phyloP scores from a whole-genome alignment of 305 asterid species.

The Solanum chacoense region DNA sequence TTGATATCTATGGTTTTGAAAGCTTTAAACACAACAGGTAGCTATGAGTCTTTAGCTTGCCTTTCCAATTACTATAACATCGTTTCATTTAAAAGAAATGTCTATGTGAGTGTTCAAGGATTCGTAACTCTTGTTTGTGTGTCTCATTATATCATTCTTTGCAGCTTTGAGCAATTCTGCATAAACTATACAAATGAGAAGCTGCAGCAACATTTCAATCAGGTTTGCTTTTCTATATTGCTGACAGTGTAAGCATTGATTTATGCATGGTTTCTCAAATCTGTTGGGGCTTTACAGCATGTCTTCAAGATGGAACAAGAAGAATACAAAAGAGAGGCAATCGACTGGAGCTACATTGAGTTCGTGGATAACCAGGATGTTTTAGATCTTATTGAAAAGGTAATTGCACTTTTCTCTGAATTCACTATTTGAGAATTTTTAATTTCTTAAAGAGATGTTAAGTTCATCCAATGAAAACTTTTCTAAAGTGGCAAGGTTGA shows the following conservation, averaged over 20 bases:
- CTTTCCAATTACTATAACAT: background rate
- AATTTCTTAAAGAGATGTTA: background rate
- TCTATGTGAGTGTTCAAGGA: slow-evolving; percentile 11
- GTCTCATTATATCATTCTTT: slow-evolving; percentile 19
- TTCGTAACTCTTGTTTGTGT: slow-evolving; percentile 13
- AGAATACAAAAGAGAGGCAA: slow-evolving; percentile 89
- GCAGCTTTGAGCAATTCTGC: slow-evolving; percentile 98
- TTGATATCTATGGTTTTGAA: slow-evolving; percentile 96
- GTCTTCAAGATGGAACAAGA: slow-evolving; percentile 99
- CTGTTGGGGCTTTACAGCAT: slow-evolving; percentile 50
- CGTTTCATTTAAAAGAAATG: background rate
- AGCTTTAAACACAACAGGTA: slow-evolving; percentile 98
- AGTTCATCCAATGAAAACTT: background rate
- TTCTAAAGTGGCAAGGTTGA: background rate
- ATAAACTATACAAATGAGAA: slow-evolving; percentile 95
- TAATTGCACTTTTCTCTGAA: slow-evolving; percentile 14
- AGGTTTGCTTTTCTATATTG: slow-evolving; percentile 35
- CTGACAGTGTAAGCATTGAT: slow-evolving; percentile 1
- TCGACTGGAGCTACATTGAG: slow-evolving; percentile 98
- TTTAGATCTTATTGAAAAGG: slow-evolving; percentile 96
- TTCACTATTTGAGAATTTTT: background rate
- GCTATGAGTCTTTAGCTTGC: slow-evolving; percentile 7
- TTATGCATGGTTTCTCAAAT: slow-evolving; percentile 17
- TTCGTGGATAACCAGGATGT: slow-evolving; percentile 98
- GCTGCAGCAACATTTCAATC: slow-evolving; percentile 97